Evolutionary conservation across 805 yeast genomes (phyloP), one percentile per base, ranked within the genome.

Genomic region (Kodamaea kakaduensis): DNA sequence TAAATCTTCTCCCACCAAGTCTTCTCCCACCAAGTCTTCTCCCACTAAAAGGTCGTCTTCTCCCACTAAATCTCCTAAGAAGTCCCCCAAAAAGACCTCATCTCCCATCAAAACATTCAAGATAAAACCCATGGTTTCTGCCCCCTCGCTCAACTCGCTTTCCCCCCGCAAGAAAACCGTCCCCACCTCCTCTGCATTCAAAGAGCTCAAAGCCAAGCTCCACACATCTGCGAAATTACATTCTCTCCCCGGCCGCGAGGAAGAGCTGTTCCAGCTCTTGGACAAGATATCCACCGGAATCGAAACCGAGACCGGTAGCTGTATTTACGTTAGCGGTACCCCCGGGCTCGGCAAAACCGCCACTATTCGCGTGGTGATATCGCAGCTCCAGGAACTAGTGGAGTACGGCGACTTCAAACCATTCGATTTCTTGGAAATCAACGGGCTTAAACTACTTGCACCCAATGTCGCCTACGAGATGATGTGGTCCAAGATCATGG

Each of bases 291-390:
- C 87, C 47, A 69, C 77, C 29, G 84, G 95, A 0, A 75, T 90
- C 21, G 69, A 69, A 31, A 72, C 81, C 10, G 74, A 75, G 26
- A 72, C 82, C 1, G 97, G 97, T 0, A 74, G 89, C 6, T 86
- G 96, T 45, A 59, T 93, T 5, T 93, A 89, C 53, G 78, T 93
- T 8, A 86, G 96, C 58, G 99, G 99, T 3, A 87, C 96, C 0
- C 98, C 99, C 0, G 99, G 99, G 6, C 90, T 94, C 2, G 98
- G 98, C 9, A 93, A 93, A 54, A 90, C 98, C 0, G 93, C 95
- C 3, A 90, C 97, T 0, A 79, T 90, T 2, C 64, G 95, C 36
- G 95, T 88, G 50, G 97, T 84, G 0, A 73, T 93, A 17, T 71
- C 77, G 21, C 87, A 83, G 48, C 59, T 93, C 22, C 69, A 73